These are phyloP conservation scores for Mycena olivaceomarginata DNA, from an alignment of 768 basidiomycete genomes.

Conservation along the genomic window DNA sequence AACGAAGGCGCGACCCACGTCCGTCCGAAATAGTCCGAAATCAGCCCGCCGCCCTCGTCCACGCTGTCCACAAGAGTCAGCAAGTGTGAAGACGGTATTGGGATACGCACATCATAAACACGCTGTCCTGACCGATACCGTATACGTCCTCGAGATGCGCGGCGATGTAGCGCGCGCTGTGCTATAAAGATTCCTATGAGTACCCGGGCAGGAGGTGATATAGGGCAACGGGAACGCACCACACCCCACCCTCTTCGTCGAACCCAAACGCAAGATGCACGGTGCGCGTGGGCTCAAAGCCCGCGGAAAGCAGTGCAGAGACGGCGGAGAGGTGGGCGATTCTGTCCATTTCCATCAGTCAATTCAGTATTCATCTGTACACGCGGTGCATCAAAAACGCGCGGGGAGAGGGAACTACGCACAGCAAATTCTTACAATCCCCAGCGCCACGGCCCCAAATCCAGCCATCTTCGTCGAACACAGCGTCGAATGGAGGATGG, in stretches of 20 bases:
- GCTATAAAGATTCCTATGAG: neutral
- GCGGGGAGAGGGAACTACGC: neutral
- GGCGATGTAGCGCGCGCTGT: conserved; percentile 28
- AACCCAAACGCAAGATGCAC: conserved; percentile 57
- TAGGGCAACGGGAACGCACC: neutral
- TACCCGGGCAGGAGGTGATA: too few species aligned
- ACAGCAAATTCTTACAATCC: conserved; percentile 52
- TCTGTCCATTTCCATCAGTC: neutral
- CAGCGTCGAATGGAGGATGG: conserved; percentile 68
- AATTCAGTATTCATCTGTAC: too few species aligned
- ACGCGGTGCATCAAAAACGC: too few species aligned
- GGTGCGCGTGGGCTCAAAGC: conserved; percentile 36
- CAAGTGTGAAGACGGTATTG: neutral
- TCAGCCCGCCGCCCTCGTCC: conserved; percentile 32
- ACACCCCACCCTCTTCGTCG: conserved; percentile 67
- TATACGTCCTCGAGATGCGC: conserved; percentile 21
- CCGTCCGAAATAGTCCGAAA: conserved; percentile 10
- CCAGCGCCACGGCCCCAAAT: conserved; percentile 72
- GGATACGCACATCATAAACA: conserved; percentile 32
- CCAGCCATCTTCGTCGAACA: conserved; percentile 56
- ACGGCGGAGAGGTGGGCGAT: conserved; percentile 31
- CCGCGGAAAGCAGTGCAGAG: conserved; percentile 23
- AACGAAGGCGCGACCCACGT: conserved; percentile 28
- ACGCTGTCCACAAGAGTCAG: conserved; percentile 20
- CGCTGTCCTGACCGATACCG: neutral